These are phyloP conservation scores for Candida nemodendra DNA, from an alignment of 805 yeast genomes.

Conservation along the genomic window DNA sequence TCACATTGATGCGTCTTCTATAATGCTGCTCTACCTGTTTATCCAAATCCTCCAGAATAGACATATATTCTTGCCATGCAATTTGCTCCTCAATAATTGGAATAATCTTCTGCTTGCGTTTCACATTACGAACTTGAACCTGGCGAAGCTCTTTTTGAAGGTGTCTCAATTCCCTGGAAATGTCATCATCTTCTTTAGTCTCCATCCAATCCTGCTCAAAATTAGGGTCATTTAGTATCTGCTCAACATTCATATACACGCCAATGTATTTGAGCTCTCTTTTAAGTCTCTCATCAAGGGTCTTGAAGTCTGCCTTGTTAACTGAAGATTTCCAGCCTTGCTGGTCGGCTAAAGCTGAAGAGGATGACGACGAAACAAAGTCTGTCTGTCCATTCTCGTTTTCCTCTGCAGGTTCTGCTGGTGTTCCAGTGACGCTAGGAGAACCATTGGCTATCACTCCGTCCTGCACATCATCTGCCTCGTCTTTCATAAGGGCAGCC, in stretches of 20 bases:
- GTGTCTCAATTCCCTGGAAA: conserved; percentile 75
- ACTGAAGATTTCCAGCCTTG: conserved; percentile 47
- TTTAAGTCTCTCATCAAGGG: conserved; percentile 84
- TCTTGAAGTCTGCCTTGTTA: conserved; percentile 62
- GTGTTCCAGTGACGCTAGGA: conserved; percentile 23
- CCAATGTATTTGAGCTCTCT: conserved; percentile 90
- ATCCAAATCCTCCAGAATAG: conserved; percentile 89
- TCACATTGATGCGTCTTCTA: conserved; percentile 73
- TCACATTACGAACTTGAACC: conserved; percentile 61
- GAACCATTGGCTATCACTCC: conserved; percentile 20
- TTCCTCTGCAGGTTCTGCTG: conserved; percentile 11
- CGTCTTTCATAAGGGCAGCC: conserved; percentile 69
- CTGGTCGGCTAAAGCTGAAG: conserved; percentile 36
- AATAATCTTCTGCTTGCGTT: conserved; percentile 60
- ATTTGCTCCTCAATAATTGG: conserved; percentile 83
- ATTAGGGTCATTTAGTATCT: conserved; percentile 34
- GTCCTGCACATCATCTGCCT: conserved; percentile 28
- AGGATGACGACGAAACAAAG: conserved; percentile 10
- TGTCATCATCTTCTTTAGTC: conserved; percentile 89
- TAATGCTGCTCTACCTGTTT: conserved; percentile 97
- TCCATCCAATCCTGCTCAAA: conserved; percentile 69
- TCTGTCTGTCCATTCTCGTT: conserved; percentile 9
- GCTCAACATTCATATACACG: conserved; percentile 66
- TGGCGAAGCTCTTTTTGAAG: conserved; percentile 67
- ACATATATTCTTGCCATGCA: conserved; percentile 92